Base-by-base conservation (phyloP, 768 basidiomycete genomes). In the Strobilomyces confusus region DNA sequence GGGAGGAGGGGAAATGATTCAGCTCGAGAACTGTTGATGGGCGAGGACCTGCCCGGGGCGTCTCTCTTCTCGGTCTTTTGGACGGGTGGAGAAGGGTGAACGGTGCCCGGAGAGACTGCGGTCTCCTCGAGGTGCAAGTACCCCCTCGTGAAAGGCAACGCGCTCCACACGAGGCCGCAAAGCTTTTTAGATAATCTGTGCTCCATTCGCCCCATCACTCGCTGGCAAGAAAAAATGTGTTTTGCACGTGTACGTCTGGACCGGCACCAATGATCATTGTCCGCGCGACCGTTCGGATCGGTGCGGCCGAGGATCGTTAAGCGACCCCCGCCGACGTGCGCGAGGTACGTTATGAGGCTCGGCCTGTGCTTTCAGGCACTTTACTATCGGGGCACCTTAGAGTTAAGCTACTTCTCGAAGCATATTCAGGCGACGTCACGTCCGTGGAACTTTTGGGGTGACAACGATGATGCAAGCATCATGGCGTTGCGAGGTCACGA, bases 131-230 rank as follows among this genome's bases (percentile, higher is more conserved):
- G 52, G 52, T 44, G 33, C 50, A 38, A 34, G 55, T 36, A 19
- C 52, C 60, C 52, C 60, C 49, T 57, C 51, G 51, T 57, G 49
- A 52, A 46, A 32, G 37, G 23, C 30, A 68, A 69, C 41, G 59
- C 62, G 37, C 43, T 41, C 13, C 55, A 58, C 67, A 67, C 55
- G 67, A 69, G 67, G 67, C 56, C 49, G 51, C 55, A 4, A 60
- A 45, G 47, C 41, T 0, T 51, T 63, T 68, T 68, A 59, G 65
- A 66, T 69, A 63, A 69, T 56, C 54, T 41, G 46, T 55, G 43
- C 53, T 34, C 52, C 41, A 33, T 56, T 26, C 26, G 8, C 26
- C n/a, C 49, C 49, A 61, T 66, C 59, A 37, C 43, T 53, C 43
- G 54, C 42, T 29, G 54, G 55, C 49, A 43, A 48, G 62, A 14